A percentile compares a stretch with the other conserved stretches of the same genome.
Evolutionary conservation across 306 rosid genomes (phyloP).

Genomic region (Datisca glomerata): DNA sequence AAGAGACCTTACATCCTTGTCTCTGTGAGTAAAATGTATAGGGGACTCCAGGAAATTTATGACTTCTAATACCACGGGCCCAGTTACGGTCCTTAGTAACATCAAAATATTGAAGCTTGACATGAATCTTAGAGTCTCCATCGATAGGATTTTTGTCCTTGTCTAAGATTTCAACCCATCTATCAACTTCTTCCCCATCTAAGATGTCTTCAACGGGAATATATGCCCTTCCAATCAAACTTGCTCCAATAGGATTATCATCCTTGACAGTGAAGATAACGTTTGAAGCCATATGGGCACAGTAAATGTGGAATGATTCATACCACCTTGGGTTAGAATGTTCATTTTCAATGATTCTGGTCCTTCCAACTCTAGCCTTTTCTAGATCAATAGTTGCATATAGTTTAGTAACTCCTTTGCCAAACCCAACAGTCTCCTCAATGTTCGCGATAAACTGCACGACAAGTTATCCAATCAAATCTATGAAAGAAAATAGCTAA

Average conservation of each 20-base stretch:
- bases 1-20: constrained; percentile 48
- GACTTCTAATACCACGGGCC: constrained; percentile 44
- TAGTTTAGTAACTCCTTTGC: constrained; percentile 48
- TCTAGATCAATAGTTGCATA: constrained; percentile 66
- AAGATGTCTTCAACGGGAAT: constrained; percentile 48
- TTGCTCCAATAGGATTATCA: constrained; percentile 68
- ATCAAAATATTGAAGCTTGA: constrained; percentile 54
- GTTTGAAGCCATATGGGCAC: constrained; percentile 50
- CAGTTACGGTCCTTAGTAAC: constrained; percentile 42
- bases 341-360: constrained; percentile 49
- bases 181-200: constrained; percentile 47
- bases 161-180: constrained; percentile 53
- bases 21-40: constrained; percentile 57
- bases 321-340: constrained; percentile 49
- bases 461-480: constrained; percentile 4
- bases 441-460: constrained; percentile 35
- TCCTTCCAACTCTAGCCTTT: constrained; percentile 76
- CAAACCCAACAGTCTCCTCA: constrained; percentile 55
- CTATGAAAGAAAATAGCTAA: background rate
- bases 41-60: constrained; percentile 67
- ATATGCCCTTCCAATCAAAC: constrained; percentile 62
- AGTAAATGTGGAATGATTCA: constrained; percentile 64
- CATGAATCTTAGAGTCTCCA: constrained; percentile 51
- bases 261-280: constrained; percentile 61
- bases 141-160: constrained; percentile 32